These are phyloP conservation scores for Ceratobasidium sp. DNA, from an alignment of 1,284 basidiomycete species.

Conservation along the genomic window DNA sequence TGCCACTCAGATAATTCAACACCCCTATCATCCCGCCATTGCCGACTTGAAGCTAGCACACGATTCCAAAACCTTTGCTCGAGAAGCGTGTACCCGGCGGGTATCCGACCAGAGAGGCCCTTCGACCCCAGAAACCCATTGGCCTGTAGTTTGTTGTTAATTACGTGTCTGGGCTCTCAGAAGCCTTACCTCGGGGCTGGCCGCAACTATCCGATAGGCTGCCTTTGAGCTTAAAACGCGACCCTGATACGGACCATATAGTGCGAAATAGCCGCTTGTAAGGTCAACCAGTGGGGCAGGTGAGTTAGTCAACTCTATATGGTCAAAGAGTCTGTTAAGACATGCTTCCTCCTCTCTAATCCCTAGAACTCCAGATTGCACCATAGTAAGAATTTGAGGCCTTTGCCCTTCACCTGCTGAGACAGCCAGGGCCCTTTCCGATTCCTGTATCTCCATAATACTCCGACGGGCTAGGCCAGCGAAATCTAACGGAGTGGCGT, in stretches of 20 bases:
- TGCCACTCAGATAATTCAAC: slow-evolving; percentile 89
- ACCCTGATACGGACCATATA: slow-evolving; percentile 83
- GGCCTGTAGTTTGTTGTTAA: slow-evolving; percentile 61
- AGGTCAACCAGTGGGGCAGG: slow-evolving; percentile 58
- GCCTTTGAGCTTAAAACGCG: slow-evolving; percentile 65
- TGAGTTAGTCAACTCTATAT: slow-evolving; percentile 43
- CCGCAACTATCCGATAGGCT: slow-evolving; percentile 81
- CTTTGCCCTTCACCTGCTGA: not conserved
- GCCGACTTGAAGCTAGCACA: slow-evolving; percentile 60
- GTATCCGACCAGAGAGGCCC: slow-evolving; percentile 91
- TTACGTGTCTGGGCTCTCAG: not conserved
- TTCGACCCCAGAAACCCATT: slow-evolving; percentile 94
- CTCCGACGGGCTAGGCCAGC: not conserved
- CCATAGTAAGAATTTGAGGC: slow-evolving; percentile 74
- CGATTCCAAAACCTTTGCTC: slow-evolving; percentile 85
- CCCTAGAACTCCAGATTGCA: slow-evolving; percentile 85
- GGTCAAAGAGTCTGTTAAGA: slow-evolving; percentile 65
- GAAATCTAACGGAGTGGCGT: slow-evolving; percentile 8
- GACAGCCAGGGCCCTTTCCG: not conserved
- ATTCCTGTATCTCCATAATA: not conserved
- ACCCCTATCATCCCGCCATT: slow-evolving; percentile 58
- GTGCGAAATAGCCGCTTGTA: slow-evolving; percentile 95
- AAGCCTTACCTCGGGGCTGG: slow-evolving; percentile 79
- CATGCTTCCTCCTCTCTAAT: slow-evolving; percentile 81
- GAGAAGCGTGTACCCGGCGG: slow-evolving; percentile 91